These are phyloP conservation scores for Pleodorina starrii DNA, from an alignment of 139 green algal genomes.

Conservation along the genomic window DNA sequence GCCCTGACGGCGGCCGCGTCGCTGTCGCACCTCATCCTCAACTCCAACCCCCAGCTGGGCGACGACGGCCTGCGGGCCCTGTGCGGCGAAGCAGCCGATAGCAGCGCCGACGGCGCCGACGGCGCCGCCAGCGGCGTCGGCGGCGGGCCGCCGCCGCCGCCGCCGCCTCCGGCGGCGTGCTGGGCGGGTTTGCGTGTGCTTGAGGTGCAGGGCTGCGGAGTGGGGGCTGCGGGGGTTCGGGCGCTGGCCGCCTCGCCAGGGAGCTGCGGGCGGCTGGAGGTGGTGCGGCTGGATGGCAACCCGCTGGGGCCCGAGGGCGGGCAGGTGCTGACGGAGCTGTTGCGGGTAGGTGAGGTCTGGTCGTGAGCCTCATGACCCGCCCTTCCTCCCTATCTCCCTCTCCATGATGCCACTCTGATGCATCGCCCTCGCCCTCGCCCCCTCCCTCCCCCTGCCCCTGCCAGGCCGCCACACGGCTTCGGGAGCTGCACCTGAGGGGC, in stretches of 20 bases:
- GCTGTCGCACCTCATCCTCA: constrained; percentile 1
- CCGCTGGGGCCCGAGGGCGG: constrained; percentile 20
- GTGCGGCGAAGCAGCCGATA: background rate
- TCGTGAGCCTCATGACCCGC: no score
- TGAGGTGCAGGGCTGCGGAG: constrained; percentile 2
- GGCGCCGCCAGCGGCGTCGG: background rate
- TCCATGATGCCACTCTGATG: no score
- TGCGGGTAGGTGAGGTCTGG: constrained; percentile 31
- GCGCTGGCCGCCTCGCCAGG: background rate
- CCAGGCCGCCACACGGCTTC: background rate
- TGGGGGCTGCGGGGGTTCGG: background rate
- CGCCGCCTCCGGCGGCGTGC: background rate
- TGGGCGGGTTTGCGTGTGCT: background rate
- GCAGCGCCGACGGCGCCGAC: background rate
- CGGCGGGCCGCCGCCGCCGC: background rate
- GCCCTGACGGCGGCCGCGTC: background rate
- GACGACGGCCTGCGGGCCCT: background rate
- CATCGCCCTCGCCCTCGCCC: no score
- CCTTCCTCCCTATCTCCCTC: no score
- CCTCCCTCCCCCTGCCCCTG: no score
- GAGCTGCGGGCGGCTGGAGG: background rate
- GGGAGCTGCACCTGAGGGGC: constrained; percentile 20
- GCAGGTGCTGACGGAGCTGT: background rate
- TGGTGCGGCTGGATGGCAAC: constrained; percentile 43
- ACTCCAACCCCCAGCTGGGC: background rate